Evolutionary conservation across 2,329 filamentous ascomycete species (phyloP).

Genomic region (Alternaria brassicicola): DNA sequence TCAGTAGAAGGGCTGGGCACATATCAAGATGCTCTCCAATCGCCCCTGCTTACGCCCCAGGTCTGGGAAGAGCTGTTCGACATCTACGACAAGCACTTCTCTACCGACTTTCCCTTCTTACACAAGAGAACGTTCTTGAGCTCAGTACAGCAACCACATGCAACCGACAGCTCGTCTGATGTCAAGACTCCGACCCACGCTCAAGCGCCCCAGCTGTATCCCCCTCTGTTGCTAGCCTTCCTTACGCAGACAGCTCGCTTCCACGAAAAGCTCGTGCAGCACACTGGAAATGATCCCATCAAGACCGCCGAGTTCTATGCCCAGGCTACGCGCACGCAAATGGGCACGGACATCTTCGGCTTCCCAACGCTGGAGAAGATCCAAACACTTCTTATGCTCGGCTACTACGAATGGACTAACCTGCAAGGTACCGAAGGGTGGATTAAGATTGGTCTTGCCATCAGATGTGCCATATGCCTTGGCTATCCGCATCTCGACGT

Average conservation of each 20-base stretch:
- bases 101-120: conserved; percentile 73
- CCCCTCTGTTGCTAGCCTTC: conserved; percentile 67
- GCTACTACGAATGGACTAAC: conserved; percentile 74
- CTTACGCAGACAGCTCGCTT: conserved; percentile 73
- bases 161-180: conserved; percentile 42
- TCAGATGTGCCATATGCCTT: conserved; percentile 62
- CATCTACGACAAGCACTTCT: conserved; percentile 73
- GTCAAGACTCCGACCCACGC: conserved; percentile 34
- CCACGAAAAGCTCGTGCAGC: conserved; percentile 58
- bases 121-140: conserved; percentile 68
- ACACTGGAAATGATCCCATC: conserved; percentile 16
- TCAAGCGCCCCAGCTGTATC: conserved; percentile 54
- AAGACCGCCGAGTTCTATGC: conserved; percentile 68
- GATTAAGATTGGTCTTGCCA: conserved; percentile 66
- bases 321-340: conserved; percentile 59
- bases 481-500: conserved; percentile 40
- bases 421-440: conserved; percentile 67
- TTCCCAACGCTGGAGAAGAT: conserved; percentile 65
- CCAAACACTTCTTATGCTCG: conserved; percentile 73
- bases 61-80: conserved; percentile 73
- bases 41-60: conserved; percentile 65
- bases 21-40: conserved; percentile 65
- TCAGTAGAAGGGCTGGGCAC: conserved; percentile 53
- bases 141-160: conserved; percentile 21
- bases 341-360: conserved; percentile 35